A percentile compares a stretch with the other conserved stretches of the same genome.
These are phyloP conservation scores for Alternaria triticimaculans DNA, from an alignment of 2,329 filamentous ascomycete genomes.

Conservation along the genomic window DNA sequence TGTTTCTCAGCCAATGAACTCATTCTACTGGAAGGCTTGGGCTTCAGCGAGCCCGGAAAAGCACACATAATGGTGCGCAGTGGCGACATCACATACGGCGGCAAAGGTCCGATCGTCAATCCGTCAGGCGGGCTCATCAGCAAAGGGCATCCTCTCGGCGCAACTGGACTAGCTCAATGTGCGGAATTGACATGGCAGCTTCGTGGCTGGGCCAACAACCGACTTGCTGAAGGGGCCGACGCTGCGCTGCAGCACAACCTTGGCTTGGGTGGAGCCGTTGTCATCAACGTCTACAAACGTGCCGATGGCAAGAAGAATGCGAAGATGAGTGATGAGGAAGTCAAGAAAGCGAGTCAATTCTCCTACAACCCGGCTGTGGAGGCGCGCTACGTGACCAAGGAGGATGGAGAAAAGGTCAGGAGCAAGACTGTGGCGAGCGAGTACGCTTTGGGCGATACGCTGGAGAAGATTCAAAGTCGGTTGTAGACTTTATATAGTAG, in stretches of 20 bases:
- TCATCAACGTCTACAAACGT: conserved; percentile 86
- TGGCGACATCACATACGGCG: conserved; percentile 90
- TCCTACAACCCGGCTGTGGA: conserved; percentile 92
- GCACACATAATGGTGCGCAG: conserved; percentile 87
- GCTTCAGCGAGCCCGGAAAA: conserved; percentile 76
- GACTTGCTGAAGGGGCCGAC: conserved; percentile 69
- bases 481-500: conserved; percentile 54
- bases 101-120: conserved; percentile 77
- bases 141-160: conserved; percentile 92
- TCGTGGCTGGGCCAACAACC: conserved; percentile 93
- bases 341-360: conserved; percentile 71
- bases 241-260: conserved; percentile 90
- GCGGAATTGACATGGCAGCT: conserved; percentile 95
- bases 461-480: conserved; percentile 73
- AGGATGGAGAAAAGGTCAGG: conserved; percentile 72
- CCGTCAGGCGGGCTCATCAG: conserved; percentile 92
- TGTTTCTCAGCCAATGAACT: conserved; percentile 97
- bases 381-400: conserved; percentile 83
- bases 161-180: conserved; percentile 90
- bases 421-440: conserved; percentile 69
- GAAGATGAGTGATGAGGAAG: conserved; percentile 65
- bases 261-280: conserved; percentile 86
- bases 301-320: conserved; percentile 74
- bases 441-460: conserved; percentile 79
- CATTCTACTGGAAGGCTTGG: conserved; percentile 83